Base-by-base conservation (phyloP, 2,329 filamentous ascomycete genomes). In the Nemania serpens region DNA sequence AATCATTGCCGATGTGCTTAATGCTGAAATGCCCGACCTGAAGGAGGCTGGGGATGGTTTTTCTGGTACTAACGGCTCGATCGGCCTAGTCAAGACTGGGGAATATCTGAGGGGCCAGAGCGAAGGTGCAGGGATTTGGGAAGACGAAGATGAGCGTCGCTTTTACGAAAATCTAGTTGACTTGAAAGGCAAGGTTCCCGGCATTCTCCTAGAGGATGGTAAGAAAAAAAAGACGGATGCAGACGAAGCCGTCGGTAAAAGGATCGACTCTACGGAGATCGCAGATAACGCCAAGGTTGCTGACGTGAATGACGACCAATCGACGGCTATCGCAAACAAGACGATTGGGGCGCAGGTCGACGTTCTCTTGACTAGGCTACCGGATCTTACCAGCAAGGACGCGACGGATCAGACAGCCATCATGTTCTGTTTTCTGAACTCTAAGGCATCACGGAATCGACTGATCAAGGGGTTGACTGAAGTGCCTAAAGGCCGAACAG, bases 81-180 rank as follows among this genome's bases (percentile, higher is more conserved):
- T 99, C 69, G 95, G 95, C 36, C 84, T 98, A 41, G 90, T 98
- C 68, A 98, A 97, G 77, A 90, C 93, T 11, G 91, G 92, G 0
- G 94, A 98, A 69, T 98, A 97, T 71, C 81, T 98, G 41, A 90
- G 92, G 39, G 93, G 93, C 12, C 91, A 96, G 74, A 90, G 89
- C 20, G 94, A 98, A 61, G 93, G 93, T 18, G 86, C 93, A 22
- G 95, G 95, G 0, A 98, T 99, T 64, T 99, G 95, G 95, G 93
- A 97, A 78, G 95, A 99, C 69, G 95, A 99, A 72, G 95, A 99
- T 56, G 94, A 99, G 76, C 88, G 95, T 61, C 91, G 95, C 62
- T 99, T 99, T 75, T 99, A 99, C 77, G 95, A 99, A 79, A 98
- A 97, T 66, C 77, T 99, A 11, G 90, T 96, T 12, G 95, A 99